phyloP scores from a whole-genome alignment of 441 rosid species.

The Croton setiger region DNA sequence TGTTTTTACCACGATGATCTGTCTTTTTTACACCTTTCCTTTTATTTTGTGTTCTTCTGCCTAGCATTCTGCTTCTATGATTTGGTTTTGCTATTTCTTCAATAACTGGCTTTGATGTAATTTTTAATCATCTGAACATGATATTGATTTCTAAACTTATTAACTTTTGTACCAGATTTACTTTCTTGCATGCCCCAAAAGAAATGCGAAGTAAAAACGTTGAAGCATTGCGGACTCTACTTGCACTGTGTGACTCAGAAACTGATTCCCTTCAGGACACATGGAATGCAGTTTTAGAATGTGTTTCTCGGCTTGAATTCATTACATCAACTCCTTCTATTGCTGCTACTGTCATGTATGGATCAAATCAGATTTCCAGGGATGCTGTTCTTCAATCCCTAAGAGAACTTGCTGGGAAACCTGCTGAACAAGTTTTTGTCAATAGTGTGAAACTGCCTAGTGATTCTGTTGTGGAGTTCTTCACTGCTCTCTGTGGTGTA shows the following conservation, averaged over 20 bases:
- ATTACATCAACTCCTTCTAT: conserved; percentile 91
- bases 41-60: conserved; percentile 2
- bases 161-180: conserved; percentile 61
- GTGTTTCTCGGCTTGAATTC: conserved; percentile 97
- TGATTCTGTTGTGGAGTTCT: conserved; percentile 93
- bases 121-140: conserved; percentile 16
- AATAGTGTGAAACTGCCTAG: conserved; percentile 94
- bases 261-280: conserved; percentile 92
- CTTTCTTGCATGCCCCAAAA: conserved; percentile 99
- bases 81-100: background rate
- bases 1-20: conserved; percentile 8
- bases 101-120: background rate
- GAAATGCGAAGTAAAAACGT: conserved; percentile 98
- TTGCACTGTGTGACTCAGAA: conserved; percentile 77
- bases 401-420: conserved; percentile 92
- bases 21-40: background rate
- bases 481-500: conserved; percentile 97
- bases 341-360: conserved; percentile 95
- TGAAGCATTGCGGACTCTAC: conserved; percentile 89
- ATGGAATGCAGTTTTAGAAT: conserved; percentile 99
- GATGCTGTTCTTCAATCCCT: conserved; percentile 94
- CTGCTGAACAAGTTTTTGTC: conserved; percentile 91
- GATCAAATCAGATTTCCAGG: conserved; percentile 98
- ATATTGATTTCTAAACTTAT: conserved; percentile 27
- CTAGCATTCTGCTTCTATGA: background rate